Base-by-base conservation (phyloP, 2,329 filamentous ascomycete genomes). In the Clarireedia paspali region DNA sequence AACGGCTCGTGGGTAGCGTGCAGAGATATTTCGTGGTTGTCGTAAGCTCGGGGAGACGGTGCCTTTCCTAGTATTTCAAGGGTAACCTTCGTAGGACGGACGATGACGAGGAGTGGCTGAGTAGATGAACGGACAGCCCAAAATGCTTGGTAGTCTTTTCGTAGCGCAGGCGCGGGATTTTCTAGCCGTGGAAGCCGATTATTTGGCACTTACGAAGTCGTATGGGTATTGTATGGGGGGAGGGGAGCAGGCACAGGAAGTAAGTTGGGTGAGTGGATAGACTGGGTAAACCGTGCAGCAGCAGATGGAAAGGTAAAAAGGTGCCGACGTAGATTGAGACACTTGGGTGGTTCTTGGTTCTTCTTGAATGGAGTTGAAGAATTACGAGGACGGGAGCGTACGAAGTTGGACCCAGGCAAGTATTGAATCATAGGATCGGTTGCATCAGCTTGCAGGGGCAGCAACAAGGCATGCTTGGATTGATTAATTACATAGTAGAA, bases 61-160 rank as follows among this genome's bases (percentile, higher is more conserved):
- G 27, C 26, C 53, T 55, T 55, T 42, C 17, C 17, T 36, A 23
- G 46, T 49, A 55, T 55, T 49, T 55, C 53, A 38, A 39, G 45
- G n/a, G 46, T 49, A 20, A 42, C 40, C 23, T 54, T n/a, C 12
- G 52, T 50, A 54, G 26, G 46, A 50, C 52, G 53, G 42, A 52
- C 56, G 61, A 66, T 65, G 64, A 65, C 63, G 64, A 63, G 57
- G 64, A 61, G 63, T 63, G 63, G 63, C 64, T 65, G 46, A 64
- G 63, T 53, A 44, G 51, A 42, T 57, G 49, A 53, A 36, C 52
- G 26, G 20, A 52, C 42, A 40, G 53, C 55, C 48, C 48, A n/a
- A 55, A 57, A 52, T 26, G 34, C 38, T 53, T 56, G 50, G 38
- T 49, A 52, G 47, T 15, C n/a, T 53, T 7, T 36, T 27, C 24